These are phyloP conservation scores for Pseudozyma tsukubaensis DNA, from an alignment of 1,284 basidiomycete genomes.

Conservation along the genomic window DNA sequence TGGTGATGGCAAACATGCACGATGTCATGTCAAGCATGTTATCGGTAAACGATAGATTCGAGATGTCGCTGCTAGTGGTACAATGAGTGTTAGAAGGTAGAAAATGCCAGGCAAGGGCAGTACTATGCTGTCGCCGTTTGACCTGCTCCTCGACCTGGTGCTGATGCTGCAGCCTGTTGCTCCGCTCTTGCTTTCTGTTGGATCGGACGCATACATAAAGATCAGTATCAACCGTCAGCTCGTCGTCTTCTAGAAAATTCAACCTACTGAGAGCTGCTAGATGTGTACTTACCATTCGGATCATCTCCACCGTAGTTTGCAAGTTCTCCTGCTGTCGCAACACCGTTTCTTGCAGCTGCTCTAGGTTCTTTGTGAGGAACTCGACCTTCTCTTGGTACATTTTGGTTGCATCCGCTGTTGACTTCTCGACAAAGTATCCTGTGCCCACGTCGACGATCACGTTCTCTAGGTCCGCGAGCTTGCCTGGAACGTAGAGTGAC, in stretches of 20 bases:
- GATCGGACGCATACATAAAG: neutral
- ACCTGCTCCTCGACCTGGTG: slow-evolving; percentile 15
- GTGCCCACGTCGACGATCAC: slow-evolving; percentile 96
- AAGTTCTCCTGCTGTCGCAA: slow-evolving; percentile 66
- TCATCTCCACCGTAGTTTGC: slow-evolving; percentile 63
- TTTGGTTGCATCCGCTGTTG: slow-evolving; percentile 57
- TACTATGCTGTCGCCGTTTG: slow-evolving; percentile 12
- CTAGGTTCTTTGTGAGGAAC: slow-evolving; percentile 63
- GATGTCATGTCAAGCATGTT: too few relatives aligned
- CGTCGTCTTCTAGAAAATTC: neutral
- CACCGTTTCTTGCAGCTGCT: slow-evolving; percentile 66
- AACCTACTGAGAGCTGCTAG: too few relatives aligned
- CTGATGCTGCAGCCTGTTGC: slow-evolving; percentile 28
- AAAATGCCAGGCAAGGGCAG: too few relatives aligned
- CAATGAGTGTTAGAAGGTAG: too few relatives aligned
- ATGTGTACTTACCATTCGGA: slow-evolving; percentile 56
- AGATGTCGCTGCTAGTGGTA: too few relatives aligned
- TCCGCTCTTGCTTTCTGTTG: slow-evolving; percentile 46
- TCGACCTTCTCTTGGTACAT: slow-evolving; percentile 63
- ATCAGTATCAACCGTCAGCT: neutral
- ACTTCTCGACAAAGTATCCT: slow-evolving; percentile 92
- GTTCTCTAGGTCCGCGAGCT: slow-evolving; percentile 81
- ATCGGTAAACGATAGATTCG: too few relatives aligned
- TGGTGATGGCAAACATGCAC: too few relatives aligned
- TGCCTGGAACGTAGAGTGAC: slow-evolving; percentile 94